Percentiles rank a stretch among this genome's conserved stretches.
phyloP scores from a whole-genome alignment of 176 grass and related monocot species.

The Juncus inflexus region DNA sequence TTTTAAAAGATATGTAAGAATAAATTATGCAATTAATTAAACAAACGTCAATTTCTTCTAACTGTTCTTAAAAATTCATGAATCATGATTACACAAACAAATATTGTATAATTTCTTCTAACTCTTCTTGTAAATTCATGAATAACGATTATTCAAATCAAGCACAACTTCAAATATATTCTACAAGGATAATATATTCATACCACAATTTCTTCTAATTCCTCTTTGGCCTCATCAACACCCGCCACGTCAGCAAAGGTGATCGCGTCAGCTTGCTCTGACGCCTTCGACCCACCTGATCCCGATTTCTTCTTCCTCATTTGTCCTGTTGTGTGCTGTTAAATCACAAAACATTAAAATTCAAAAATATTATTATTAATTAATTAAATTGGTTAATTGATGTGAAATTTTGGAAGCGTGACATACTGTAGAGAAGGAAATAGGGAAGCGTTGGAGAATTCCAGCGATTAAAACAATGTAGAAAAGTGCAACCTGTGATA shows the following conservation, averaged over 20 bases:
- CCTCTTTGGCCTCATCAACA: conserved; percentile 99
- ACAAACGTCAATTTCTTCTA: too few species aligned
- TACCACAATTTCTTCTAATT: conserved; percentile 99
- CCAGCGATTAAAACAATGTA: conserved; percentile 91
- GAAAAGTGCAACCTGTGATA: conserved; percentile 74
- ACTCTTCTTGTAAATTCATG: conserved; percentile 16
- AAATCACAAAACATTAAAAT: conserved; percentile 33
- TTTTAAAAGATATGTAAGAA: too few species aligned
- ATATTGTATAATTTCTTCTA: conserved; percentile 3
- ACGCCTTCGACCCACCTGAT: conserved; percentile 54
- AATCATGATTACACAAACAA: neutral
- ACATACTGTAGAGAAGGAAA: conserved; percentile 81
- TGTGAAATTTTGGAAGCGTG: conserved; percentile 9
- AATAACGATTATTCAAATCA: neutral
- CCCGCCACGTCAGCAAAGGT: conserved; percentile 99
- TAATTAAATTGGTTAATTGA: conserved; percentile 12
- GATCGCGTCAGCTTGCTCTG: conserved; percentile 69
- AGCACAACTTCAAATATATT: too few species aligned
- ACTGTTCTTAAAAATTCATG: neutral
- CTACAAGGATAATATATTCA: conserved; percentile 21
- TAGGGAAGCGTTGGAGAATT: conserved; percentile 70
- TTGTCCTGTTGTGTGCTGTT: conserved; percentile 84
- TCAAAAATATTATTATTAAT: conserved; percentile 5
- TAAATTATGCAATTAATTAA: too few species aligned
- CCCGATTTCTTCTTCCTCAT: conserved; percentile 75